Base-by-base conservation (phyloP, 148 eudicot species). In the Agrostemma githago region DNA sequence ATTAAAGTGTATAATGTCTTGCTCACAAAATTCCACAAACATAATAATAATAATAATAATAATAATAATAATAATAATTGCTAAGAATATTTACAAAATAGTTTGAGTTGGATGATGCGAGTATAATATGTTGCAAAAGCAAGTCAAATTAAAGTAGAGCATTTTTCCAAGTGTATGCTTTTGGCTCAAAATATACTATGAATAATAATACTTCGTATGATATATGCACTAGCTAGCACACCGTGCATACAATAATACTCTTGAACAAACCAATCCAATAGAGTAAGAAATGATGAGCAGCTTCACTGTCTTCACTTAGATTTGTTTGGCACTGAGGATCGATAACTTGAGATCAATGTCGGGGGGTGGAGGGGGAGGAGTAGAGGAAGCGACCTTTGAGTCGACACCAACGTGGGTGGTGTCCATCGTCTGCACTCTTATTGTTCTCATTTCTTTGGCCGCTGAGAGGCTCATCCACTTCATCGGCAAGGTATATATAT, bases 321-420 rank as follows among this genome's bases (percentile, higher is more conserved):
- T 57, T 39, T 40, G 1, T 4, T 41, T 39, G 51, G 11, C 19
- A 7, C 15, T 39, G 34, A n/a, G n/a, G n/a, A n/a, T n/a, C n/a
- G n/a, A 26, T 26, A 0, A 26, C 34, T 26, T 26, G 34, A 3
- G 37, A 70, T n/a, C 68, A 38, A 75, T 75, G 72, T 17, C 56
- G 0, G 79, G 39, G 69, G 85, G 63, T 53, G 85, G 76, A 40
- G 79, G 39, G 69, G 85, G 63, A 38, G 85, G 76, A 40, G 88
- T 9, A 67, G 82, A 46, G 67, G 88, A 62, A 72, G 40, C 72
- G 11, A 83, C 75, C 4, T 76, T 88, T 54, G 82, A 88, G 71
- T 84, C 79, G 17, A 88, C 92, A 26, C 92, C 92, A 34, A 84
- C 89, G 41, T 88, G 92, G 92, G 79, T 86, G 73, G 89, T 88